phyloP scores from a whole-genome alignment of 169 alveolate species.

The Theileria sp. region DNA sequence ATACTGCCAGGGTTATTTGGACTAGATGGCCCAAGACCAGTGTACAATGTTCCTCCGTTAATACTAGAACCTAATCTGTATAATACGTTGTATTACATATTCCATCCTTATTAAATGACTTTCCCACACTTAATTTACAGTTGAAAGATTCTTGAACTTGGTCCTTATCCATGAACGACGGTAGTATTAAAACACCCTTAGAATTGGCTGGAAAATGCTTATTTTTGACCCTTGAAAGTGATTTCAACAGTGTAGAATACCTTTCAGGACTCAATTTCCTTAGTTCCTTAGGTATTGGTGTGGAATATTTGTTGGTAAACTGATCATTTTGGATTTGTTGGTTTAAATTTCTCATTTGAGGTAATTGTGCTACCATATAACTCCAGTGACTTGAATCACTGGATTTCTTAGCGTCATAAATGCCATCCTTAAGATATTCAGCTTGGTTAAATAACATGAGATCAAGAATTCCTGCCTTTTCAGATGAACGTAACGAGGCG shows the following conservation, averaged over 20 bases:
- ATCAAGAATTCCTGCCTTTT: conserved; percentile 57
- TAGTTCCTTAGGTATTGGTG: background rate
- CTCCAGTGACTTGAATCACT: conserved; percentile 19
- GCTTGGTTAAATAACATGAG: conserved; percentile 33
- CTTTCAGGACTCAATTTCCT: conserved; percentile 11
- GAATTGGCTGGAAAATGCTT: conserved; percentile 17
- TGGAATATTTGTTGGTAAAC: background rate
- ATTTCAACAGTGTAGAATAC: conserved; percentile 18
- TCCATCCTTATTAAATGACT: conserved; percentile 31
- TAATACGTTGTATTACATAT: conserved; percentile 27
- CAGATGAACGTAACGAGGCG: conserved; percentile 43
- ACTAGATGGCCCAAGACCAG: conserved; percentile 58
- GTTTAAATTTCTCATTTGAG: conserved; percentile 18
- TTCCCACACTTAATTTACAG: conserved; percentile 28
- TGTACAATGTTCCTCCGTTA: conserved; percentile 4
- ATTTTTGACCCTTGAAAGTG: conserved; percentile 26
- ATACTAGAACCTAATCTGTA: conserved; percentile 9
- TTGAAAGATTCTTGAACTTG: conserved; percentile 15
- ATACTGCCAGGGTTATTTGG: conserved; percentile 45
- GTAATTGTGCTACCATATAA: conserved; percentile 46
- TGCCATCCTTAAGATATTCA: conserved; percentile 49
- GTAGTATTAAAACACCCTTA: conserved; percentile 23
- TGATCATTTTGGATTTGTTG: background rate
- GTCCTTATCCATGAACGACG: conserved; percentile 21
- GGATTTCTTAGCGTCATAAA: conserved; percentile 10